Evolutionary conservation across 2,329 filamentous ascomycete genomes (phyloP).

Genomic region (Fonsecaea nubica): DNA sequence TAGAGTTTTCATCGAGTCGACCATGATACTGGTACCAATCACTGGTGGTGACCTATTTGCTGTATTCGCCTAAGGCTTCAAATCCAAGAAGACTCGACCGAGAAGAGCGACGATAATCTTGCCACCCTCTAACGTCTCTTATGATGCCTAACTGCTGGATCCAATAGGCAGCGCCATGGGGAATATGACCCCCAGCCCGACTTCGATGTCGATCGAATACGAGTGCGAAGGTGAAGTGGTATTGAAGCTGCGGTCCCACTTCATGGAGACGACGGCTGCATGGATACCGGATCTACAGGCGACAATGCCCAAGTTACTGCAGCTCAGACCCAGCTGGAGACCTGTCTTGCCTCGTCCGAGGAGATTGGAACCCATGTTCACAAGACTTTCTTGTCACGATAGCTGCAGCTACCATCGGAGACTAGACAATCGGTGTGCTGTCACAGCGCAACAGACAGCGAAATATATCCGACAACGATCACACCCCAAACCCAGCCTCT

Average conservation of each 20-base stretch:
- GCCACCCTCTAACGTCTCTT: slow-evolving; percentile 16
- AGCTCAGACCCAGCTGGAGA: neutral
- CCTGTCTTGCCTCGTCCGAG: neutral
- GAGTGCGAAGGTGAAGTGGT: slow-evolving; percentile 9
- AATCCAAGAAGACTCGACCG: neutral
- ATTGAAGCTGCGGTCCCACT: neutral
- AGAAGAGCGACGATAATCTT: slow-evolving; percentile 7
- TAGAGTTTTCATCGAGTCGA: neutral
- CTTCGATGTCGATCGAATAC: slow-evolving; percentile 4
- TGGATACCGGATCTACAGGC: neutral
- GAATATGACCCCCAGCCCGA: neutral
- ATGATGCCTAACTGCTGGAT: slow-evolving; percentile 10
- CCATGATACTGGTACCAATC: neutral
- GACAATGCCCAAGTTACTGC: neutral
- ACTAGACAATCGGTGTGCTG: neutral
- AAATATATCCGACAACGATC: neutral
- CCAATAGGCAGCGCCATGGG: slow-evolving; percentile 2
- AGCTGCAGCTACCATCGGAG: neutral
- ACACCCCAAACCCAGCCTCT: neutral
- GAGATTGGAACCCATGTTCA: neutral
- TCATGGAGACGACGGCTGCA: neutral
- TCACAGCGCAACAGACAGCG: neutral
- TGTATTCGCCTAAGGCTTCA: slow-evolving; percentile 2
- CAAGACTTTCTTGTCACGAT: neutral
- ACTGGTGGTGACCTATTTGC: neutral